phyloP scores from a whole-genome alignment of 345 rosid species.

The Heritiera littoralis region DNA sequence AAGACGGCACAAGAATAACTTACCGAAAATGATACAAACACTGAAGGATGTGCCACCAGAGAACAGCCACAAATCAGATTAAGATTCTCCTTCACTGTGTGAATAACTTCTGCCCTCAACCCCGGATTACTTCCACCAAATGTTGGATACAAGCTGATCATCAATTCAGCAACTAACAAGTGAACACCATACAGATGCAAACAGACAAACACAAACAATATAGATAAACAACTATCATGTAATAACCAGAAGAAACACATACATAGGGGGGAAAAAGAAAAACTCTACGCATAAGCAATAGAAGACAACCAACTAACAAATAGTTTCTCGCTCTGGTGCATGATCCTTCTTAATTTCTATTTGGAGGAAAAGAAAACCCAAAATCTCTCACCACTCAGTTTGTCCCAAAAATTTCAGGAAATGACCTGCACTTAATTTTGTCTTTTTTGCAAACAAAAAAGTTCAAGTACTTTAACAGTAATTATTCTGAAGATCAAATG shows the following conservation, averaged over 20 bases:
- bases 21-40: constrained; percentile 79
- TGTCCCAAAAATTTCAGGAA: not conserved
- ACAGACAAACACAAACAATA: not conserved
- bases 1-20: constrained; percentile 26
- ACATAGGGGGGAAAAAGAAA: not conserved
- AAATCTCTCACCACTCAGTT: not conserved
- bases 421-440: not conserved
- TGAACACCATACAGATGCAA: not conserved
- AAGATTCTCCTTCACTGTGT: constrained; percentile 73
- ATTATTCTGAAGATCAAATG: not conserved
- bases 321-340: not conserved
- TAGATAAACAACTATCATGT: not conserved
- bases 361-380: not conserved
- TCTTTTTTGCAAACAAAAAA: not conserved
- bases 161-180: not conserved
- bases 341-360: constrained; percentile 2
- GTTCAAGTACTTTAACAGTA: not conserved
- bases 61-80: constrained; percentile 81
- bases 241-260: not conserved
- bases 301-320: not conserved
- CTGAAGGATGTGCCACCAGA: constrained; percentile 61
- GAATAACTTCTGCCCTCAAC: constrained; percentile 67
- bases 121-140: constrained; percentile 96
- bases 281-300: no score
- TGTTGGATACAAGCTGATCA: constrained; percentile 70